Percentiles rank a stretch among this genome's conserved stretches.
Conservation (phyloP, 306 rosid genomes). For the Spatholobus suberectus region DNA sequence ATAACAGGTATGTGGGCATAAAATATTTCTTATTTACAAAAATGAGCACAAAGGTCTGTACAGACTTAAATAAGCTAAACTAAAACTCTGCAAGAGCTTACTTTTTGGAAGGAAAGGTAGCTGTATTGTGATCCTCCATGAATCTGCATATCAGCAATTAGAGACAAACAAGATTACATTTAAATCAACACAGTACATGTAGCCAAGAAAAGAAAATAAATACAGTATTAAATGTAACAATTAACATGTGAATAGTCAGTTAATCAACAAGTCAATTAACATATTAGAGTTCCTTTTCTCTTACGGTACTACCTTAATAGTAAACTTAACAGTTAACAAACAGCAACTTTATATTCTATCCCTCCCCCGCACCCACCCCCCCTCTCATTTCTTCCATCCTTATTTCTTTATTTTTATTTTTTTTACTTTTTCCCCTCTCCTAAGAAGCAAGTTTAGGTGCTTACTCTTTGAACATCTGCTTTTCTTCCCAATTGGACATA, state of each 20-base stretch:
- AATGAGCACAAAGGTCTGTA: neutral
- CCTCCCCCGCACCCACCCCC: neutral
- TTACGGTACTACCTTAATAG: neutral
- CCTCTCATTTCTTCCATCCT: neutral
- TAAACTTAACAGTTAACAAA: constrained; percentile 29
- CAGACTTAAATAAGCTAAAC: constrained; percentile 30
- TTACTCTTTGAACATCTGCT: constrained; percentile 94
- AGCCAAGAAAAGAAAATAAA: neutral
- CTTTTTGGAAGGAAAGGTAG: constrained; percentile 97
- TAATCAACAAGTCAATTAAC: neutral
- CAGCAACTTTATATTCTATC: constrained; percentile 21
- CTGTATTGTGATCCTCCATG: constrained; percentile 99
- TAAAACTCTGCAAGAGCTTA: constrained; percentile 50
- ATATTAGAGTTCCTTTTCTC: neutral
- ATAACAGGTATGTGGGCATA: neutral
- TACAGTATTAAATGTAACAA: constrained; percentile 4
- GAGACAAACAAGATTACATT: constrained; percentile 7
- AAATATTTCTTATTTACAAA: constrained; percentile 34
- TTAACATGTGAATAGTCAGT: neutral
- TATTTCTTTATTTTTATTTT: neutral
- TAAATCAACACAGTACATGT: neutral
- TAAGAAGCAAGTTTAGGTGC: constrained; percentile 39
- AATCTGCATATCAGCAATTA: constrained; percentile 61
- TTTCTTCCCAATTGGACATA: constrained; percentile 96
- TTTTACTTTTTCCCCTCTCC: neutral